These are phyloP conservation scores for Penicillium soppii DNA, from an alignment of 495 filamentous ascomycete genomes.

Conservation along the genomic window DNA sequence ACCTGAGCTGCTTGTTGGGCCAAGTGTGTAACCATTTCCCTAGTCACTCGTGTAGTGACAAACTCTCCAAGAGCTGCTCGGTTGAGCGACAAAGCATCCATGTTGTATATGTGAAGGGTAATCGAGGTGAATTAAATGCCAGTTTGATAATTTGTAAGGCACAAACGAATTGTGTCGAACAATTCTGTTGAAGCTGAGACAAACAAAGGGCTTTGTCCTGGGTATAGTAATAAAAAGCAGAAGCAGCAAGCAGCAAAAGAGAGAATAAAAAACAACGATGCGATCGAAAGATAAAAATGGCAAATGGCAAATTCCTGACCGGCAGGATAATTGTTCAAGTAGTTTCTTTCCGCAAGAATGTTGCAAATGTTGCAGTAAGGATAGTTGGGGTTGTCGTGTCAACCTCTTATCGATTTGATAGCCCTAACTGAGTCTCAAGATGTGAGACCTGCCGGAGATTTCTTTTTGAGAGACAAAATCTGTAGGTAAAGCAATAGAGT, in stretches of 20 bases:
- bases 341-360: conserved; percentile 16
- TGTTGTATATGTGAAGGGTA: conserved; percentile 26
- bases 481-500: conserved; percentile 22
- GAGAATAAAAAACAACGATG: not conserved
- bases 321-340: conserved; percentile 26
- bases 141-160: not conserved
- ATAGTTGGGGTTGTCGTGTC: conserved; percentile 49
- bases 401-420: conserved; percentile 44
- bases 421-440: conserved; percentile 26
- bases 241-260: conserved; percentile 7
- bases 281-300: not conserved
- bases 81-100: conserved; percentile 55
- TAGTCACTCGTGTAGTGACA: conserved; percentile 74
- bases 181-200: too few species aligned
- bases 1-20: conserved; percentile 79
- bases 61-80: conserved; percentile 87
- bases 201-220: too few species aligned
- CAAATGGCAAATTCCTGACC: conserved; percentile 21
- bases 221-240: not conserved
- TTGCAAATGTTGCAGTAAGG: conserved; percentile 47
- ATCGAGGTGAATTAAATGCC: not conserved
- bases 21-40: conserved; percentile 83
- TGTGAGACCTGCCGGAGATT: conserved; percentile 34
- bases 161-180: not conserved
- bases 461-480: conserved; percentile 22